Conservation (phyloP, 805 yeast species). For the Metschnikowia reukaufii region DNA sequence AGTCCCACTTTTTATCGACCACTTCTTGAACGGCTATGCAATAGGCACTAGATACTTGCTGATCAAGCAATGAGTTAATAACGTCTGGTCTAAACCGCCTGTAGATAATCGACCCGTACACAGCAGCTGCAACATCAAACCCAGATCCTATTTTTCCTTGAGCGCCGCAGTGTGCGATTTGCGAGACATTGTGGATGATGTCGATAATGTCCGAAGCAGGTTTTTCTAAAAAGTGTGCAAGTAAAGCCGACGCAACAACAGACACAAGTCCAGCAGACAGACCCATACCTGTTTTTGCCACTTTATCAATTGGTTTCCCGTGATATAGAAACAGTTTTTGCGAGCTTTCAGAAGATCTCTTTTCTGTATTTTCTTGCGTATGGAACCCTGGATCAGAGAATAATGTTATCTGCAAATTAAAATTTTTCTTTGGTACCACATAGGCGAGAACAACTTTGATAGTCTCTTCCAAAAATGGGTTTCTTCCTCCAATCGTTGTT, state of each 20-base stretch:
- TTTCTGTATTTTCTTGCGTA: constrained; percentile 56
- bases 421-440: constrained; percentile 31
- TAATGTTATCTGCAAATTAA: constrained; percentile 51
- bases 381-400: constrained; percentile 90
- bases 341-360: constrained; percentile 36
- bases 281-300: constrained; percentile 93
- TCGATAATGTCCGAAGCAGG: constrained; percentile 19
- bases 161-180: constrained; percentile 88
- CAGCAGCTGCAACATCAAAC: constrained; percentile 95
- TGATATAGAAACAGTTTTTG: constrained; percentile 59
- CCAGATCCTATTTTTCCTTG: constrained; percentile 97
- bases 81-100: constrained; percentile 65
- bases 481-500: constrained; percentile 32
- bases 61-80: constrained; percentile 40
- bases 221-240: constrained; percentile 34
- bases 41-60: constrained; percentile 15
- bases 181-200: constrained; percentile 79
- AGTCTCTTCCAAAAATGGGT: constrained; percentile 76
- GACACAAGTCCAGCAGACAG: constrained; percentile 93
- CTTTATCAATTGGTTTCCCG: constrained; percentile 56
- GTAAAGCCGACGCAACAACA: constrained; percentile 69
- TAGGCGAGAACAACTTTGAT: constrained; percentile 57
- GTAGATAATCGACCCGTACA: constrained; percentile 84
- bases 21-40: constrained; percentile 28
- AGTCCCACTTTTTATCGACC: constrained; percentile 60